Conservation (phyloP, 2,329 filamentous ascomycete genomes). For the Xylaria sp. region DNA sequence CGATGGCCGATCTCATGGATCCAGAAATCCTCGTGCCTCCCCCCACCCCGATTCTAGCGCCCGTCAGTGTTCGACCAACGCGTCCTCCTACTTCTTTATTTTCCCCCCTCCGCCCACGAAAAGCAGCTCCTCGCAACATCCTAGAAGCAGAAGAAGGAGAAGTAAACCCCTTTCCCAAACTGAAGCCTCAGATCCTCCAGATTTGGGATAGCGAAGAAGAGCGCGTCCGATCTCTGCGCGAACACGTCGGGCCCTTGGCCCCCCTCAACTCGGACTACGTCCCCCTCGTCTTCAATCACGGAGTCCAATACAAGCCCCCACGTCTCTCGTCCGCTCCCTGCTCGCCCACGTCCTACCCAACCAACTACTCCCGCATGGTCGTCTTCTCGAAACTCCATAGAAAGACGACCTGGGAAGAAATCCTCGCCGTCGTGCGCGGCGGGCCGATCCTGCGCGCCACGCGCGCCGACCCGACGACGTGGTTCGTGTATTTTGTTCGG, state of each 20-base stretch:
- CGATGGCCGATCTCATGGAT: slow-evolving; percentile 6
- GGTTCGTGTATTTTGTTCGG: slow-evolving; percentile 9
- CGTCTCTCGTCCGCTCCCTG: too few relatives aligned
- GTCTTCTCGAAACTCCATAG: slow-evolving; percentile 30
- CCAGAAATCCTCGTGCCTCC: neutral
- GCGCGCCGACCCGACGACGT: neutral
- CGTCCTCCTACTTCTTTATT: too few relatives aligned
- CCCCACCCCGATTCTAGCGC: neutral
- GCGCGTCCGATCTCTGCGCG: neutral
- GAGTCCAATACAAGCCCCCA: slow-evolving; percentile 3
- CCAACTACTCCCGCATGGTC: slow-evolving; percentile 35
- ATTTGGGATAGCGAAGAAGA: slow-evolving; percentile 17
- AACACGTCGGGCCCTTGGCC: neutral
- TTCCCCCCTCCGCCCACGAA: too few relatives aligned
- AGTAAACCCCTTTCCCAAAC: neutral
- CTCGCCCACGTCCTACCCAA: too few relatives aligned
- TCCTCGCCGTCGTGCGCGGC: slow-evolving; percentile 37
- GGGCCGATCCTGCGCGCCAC: slow-evolving; percentile 30
- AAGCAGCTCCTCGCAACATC: too few relatives aligned
- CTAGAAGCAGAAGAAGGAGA: neutral
- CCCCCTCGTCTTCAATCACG: slow-evolving; percentile 9
- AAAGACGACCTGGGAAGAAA: neutral
- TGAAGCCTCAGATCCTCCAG: neutral
- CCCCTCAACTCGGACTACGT: neutral
- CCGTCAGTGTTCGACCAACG: neutral